Conservation (phyloP, 768 basidiomycete genomes). For the Lactifluus volemus region DNA sequence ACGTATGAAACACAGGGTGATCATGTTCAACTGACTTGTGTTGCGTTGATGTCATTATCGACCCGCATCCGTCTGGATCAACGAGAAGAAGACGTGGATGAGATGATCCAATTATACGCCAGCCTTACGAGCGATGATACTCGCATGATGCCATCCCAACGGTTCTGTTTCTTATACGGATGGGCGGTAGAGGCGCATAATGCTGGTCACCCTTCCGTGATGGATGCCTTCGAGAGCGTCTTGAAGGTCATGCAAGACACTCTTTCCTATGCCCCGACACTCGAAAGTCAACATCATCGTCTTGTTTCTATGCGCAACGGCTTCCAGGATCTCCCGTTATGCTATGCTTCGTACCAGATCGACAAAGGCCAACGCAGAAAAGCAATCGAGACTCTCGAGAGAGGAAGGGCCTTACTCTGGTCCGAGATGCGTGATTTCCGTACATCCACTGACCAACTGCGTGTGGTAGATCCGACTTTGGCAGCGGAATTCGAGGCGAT, state of each 20-base stretch:
- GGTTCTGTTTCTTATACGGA: background rate
- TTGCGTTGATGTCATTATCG: too few species aligned
- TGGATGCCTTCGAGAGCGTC: background rate
- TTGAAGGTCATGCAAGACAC: background rate
- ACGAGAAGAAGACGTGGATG: background rate
- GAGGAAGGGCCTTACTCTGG: conserved; percentile 13
- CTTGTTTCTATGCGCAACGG: background rate
- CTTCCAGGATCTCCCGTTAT: background rate
- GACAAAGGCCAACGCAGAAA: background rate
- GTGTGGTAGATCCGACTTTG: background rate
- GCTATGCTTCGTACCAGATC: background rate
- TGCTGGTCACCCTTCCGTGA: background rate
- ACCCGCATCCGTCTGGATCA: background rate
- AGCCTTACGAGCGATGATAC: too few species aligned
- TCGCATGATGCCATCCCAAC: background rate
- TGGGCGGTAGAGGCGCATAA: background rate
- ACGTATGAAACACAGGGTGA: too few species aligned
- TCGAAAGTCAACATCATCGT: background rate
- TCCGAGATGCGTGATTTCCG: conserved; percentile 8
- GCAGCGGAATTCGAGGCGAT: background rate
- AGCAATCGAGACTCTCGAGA: too few species aligned
- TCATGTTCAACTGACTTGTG: too few species aligned
- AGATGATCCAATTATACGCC: background rate
- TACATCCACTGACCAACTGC: conserved; percentile 2
- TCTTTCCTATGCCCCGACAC: background rate